A percentile compares a stretch with the other conserved stretches of the same genome.
Conservation (phyloP, 805 yeast species). For the Ogataea methylovora region DNA sequence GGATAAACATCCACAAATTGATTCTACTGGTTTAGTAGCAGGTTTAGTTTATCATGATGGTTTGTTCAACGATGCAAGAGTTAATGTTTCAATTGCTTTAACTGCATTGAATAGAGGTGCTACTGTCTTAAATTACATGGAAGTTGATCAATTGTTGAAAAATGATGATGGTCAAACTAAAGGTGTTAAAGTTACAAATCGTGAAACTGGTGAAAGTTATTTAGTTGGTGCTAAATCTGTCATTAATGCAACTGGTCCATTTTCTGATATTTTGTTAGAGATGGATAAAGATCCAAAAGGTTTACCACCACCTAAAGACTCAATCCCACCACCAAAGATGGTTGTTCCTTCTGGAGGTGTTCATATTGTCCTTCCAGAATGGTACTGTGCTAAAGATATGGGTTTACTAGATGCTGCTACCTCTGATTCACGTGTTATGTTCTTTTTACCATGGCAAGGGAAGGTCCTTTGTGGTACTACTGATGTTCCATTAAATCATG, state of each 20-base stretch:
- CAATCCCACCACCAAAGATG: conserved; percentile 50
- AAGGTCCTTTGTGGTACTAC: conserved; percentile 95
- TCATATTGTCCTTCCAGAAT: conserved; percentile 86
- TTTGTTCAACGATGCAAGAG: conserved; percentile 85
- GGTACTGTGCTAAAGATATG: conserved; percentile 78
- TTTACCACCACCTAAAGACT: conserved; percentile 33
- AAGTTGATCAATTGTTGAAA: conserved; percentile 70
- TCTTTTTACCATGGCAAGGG: conserved; percentile 97
- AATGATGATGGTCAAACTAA: conserved; percentile 48
- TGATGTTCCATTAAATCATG: conserved; percentile 71
- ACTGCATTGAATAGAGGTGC: conserved; percentile 87
- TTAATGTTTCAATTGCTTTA: conserved; percentile 78
- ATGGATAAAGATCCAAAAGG: conserved; percentile 75
- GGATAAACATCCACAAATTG: conserved; percentile 81
- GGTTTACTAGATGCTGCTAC: conserved; percentile 91
- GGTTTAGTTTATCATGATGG: conserved; percentile 95
- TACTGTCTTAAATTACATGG: conserved; percentile 79
- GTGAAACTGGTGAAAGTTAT: conserved; percentile 57
- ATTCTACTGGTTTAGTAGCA: conserved; percentile 71
- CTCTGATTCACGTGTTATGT: conserved; percentile 92
- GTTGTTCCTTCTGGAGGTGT: conserved; percentile 95
- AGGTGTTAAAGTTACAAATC: conserved; percentile 74
- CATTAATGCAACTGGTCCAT: conserved; percentile 94
- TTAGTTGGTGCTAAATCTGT: conserved; percentile 63
- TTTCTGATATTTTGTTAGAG: conserved; percentile 74